Percentiles rank a stretch among this genome's conserved stretches.
phyloP scores from a whole-genome alignment of 2,329 filamentous ascomycete genomes.

The Plenodomus lindquistii region DNA sequence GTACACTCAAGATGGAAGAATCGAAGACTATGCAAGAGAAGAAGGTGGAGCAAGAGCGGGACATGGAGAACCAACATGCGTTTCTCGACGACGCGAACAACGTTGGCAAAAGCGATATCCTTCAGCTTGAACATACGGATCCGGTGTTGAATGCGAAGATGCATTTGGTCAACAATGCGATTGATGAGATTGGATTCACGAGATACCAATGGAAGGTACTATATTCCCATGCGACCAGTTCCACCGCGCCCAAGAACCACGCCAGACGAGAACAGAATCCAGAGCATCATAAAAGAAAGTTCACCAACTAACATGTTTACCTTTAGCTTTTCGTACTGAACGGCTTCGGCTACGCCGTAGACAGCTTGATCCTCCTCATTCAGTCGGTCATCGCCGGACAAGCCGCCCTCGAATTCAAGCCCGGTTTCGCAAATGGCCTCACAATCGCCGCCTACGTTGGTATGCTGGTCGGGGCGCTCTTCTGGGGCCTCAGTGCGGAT shows the following conservation, averaged over 20 bases:
- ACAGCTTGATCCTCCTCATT: constrained; percentile 61
- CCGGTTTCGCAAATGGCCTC: constrained; percentile 60
- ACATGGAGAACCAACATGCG: constrained; percentile 9
- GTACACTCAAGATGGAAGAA: too few species aligned
- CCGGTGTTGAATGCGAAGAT: constrained; percentile 68
- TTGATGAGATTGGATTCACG: constrained; percentile 48
- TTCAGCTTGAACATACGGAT: constrained; percentile 62
- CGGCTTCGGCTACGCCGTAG: constrained; percentile 65
- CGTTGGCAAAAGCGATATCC: constrained; percentile 54
- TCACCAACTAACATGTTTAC: too few species aligned
- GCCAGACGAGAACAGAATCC: too few species aligned
- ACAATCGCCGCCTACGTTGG: constrained; percentile 66
- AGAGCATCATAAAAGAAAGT: too few species aligned
- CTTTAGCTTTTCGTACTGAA: constrained; percentile 61
- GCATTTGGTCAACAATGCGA: constrained; percentile 66
- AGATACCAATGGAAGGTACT: constrained; percentile 56
- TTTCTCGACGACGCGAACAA: constrained; percentile 12
- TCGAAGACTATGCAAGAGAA: neutral
- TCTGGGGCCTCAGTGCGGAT: constrained; percentile 71
- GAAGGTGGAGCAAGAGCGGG: constrained; percentile 10
- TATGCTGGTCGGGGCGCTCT: constrained; percentile 62
- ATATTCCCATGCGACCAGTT: neutral
- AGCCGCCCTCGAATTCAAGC: constrained; percentile 63
- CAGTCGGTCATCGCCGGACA: constrained; percentile 65
- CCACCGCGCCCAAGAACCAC: neutral